These are phyloP conservation scores for Brachypodium distachyon DNA, from an alignment of 202 grass and related monocot genomes.

Conservation along the genomic window DNA sequence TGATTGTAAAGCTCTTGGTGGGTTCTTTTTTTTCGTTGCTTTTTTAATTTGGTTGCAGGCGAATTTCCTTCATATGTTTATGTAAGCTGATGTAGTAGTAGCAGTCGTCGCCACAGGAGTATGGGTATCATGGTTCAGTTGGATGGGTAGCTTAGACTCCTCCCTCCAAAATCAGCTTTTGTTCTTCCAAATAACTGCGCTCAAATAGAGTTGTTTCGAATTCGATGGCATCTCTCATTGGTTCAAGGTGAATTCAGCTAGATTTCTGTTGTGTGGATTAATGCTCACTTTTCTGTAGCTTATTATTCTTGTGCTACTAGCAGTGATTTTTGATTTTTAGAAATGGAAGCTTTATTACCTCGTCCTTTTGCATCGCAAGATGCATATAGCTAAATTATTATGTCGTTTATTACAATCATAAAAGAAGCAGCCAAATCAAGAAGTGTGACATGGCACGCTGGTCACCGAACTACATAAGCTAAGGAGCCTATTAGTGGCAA, in stretches of 20 bases:
- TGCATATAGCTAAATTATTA: too few relatives aligned
- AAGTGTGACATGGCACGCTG: too few relatives aligned
- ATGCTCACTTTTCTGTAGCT: background rate
- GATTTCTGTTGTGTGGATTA: background rate
- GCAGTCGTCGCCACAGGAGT: conserved; percentile 20
- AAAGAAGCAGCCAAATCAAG: too few relatives aligned
- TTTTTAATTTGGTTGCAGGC: background rate
- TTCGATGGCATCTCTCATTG: background rate
- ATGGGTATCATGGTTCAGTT: background rate
- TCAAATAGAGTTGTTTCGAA: background rate
- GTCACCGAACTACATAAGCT: too few relatives aligned
- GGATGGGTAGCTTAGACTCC: background rate
- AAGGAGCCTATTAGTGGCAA: too few relatives aligned
- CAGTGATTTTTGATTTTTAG: too few relatives aligned
- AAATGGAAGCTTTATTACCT: too few relatives aligned
- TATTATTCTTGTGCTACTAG: conserved; percentile 10
- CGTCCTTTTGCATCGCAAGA: too few relatives aligned
- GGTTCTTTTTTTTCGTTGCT: background rate
- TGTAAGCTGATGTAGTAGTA: background rate
- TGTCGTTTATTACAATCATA: too few relatives aligned
- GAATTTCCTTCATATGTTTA: background rate
- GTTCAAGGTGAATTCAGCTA: background rate
- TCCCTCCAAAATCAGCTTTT: background rate
- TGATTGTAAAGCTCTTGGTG: background rate
- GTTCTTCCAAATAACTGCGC: background rate